Percentiles rank a stretch among this genome's conserved stretches.
phyloP scores from a whole-genome alignment of 495 filamentous ascomycete species.

The Haplographium delicatum region DNA sequence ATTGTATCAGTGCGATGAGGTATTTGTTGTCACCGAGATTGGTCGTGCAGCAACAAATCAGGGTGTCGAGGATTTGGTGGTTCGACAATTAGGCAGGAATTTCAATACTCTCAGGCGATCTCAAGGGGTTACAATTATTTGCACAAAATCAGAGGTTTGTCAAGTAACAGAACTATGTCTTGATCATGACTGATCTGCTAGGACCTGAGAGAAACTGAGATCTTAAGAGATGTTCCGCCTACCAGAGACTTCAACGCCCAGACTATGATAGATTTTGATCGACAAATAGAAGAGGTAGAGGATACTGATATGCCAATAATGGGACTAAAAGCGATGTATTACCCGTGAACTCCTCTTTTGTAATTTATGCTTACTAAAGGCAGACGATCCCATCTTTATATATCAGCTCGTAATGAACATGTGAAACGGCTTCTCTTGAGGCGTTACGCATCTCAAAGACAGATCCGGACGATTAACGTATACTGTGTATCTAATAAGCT shows the following conservation, averaged over 20 bases:
- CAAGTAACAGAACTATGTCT: neutral
- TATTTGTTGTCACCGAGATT: conserved; percentile 2
- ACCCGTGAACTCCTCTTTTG: neutral
- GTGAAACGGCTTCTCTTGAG: neutral
- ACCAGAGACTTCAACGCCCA: conserved; percentile 1
- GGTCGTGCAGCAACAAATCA: neutral
- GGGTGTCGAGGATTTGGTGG: neutral
- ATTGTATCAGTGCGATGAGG: conserved; percentile 7
- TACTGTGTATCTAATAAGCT: conserved; percentile 6
- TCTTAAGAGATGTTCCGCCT: conserved; percentile 2
- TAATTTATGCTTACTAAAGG: neutral
- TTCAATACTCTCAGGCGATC: conserved; percentile 2
- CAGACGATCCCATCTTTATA: conserved; percentile 1
- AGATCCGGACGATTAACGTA: conserved; percentile 1
- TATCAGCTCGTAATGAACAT: conserved; percentile 2
- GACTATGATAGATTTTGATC: neutral
- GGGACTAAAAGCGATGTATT: neutral
- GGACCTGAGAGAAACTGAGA: conserved; percentile 2
- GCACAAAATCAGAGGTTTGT: conserved; percentile 9
- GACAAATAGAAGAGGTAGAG: conserved; percentile 1
- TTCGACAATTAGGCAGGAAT: conserved; percentile 9
- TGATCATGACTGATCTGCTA: neutral
- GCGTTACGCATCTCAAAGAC: conserved; percentile 1
- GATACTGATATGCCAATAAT: neutral
- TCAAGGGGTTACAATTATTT: conserved; percentile 3